Conservation (phyloP, 352 stramenopile genomes). For the Phytophthora pini region DNA sequence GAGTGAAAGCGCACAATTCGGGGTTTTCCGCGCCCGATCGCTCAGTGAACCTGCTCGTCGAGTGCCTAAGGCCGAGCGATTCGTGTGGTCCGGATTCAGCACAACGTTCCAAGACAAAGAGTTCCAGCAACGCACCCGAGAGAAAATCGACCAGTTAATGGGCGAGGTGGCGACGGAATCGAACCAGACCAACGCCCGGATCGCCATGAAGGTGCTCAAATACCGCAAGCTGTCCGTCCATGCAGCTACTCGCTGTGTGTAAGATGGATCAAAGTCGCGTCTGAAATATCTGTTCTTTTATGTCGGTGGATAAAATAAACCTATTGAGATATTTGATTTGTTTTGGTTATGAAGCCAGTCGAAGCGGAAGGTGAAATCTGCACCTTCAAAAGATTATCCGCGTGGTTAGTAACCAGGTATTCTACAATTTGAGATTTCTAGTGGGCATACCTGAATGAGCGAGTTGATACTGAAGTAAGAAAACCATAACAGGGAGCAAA, state of each 20-base stretch:
- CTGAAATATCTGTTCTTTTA: not conserved
- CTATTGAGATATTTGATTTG: not conserved
- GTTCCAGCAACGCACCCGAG: too few relatives aligned
- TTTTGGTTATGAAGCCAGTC: not conserved
- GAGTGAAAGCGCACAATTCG: too few relatives aligned
- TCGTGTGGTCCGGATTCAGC: too few relatives aligned
- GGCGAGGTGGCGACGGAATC: too few relatives aligned
- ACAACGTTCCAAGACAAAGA: too few relatives aligned
- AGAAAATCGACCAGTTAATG: too few relatives aligned
- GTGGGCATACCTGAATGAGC: not conserved
- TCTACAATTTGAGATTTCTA: too few relatives aligned
- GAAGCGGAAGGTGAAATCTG: constrained; percentile 12
- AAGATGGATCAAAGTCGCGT: not conserved
- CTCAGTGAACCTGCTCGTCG: too few relatives aligned
- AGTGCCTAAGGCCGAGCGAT: too few relatives aligned
- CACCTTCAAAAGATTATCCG: not conserved
- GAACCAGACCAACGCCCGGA: not conserved
- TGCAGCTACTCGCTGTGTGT: not conserved
- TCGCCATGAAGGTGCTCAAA: not conserved
- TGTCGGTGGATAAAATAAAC: too few relatives aligned
- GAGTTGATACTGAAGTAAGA: constrained; percentile 11
- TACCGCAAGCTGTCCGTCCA: constrained; percentile 5
- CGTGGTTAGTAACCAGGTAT: too few relatives aligned
- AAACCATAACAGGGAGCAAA: constrained; percentile 1
- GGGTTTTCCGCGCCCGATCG: too few relatives aligned